Evolutionary conservation across 768 basidiomycete genomes (phyloP).

Genomic region (Termitomyces sp.): DNA sequence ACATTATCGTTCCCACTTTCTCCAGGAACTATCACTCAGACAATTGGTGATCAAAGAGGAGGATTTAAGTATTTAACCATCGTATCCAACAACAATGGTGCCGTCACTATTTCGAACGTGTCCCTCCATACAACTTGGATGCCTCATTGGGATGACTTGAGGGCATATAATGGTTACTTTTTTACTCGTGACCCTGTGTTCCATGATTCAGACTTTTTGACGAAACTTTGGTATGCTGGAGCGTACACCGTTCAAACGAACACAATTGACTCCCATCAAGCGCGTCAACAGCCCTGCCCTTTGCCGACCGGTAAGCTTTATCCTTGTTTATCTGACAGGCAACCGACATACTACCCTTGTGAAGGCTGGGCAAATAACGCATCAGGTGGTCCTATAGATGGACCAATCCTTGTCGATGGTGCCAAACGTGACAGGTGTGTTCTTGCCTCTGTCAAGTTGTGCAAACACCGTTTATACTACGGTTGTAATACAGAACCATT

Average conservation of each 20-base stretch:
- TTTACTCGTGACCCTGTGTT: conserved; percentile 35
- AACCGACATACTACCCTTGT: neutral
- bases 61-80: conserved; percentile 46
- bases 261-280: conserved; percentile 33
- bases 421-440: conserved; percentile 46
- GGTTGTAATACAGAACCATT: conserved; percentile 19
- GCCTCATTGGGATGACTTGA: conserved; percentile 42
- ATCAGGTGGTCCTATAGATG: conserved; percentile 38
- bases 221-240: conserved; percentile 52
- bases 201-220: conserved; percentile 40
- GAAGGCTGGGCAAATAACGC: conserved; percentile 46
- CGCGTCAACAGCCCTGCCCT: conserved; percentile 28
- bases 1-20: conserved; percentile 23
- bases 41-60: conserved; percentile 34
- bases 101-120: conserved; percentile 38
- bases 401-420: conserved; percentile 50
- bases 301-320: conserved; percentile 11
- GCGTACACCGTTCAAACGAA: conserved; percentile 52
- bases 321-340: neutral
- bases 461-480: neutral
- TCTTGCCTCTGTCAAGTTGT: neutral
- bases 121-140: conserved; percentile 39
- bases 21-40: conserved; percentile 28
- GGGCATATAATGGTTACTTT: conserved; percentile 45
- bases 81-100: conserved; percentile 29